Conservation (phyloP, 2,329 filamentous ascomycete genomes). For the Colletotrichum kahawae region DNA sequence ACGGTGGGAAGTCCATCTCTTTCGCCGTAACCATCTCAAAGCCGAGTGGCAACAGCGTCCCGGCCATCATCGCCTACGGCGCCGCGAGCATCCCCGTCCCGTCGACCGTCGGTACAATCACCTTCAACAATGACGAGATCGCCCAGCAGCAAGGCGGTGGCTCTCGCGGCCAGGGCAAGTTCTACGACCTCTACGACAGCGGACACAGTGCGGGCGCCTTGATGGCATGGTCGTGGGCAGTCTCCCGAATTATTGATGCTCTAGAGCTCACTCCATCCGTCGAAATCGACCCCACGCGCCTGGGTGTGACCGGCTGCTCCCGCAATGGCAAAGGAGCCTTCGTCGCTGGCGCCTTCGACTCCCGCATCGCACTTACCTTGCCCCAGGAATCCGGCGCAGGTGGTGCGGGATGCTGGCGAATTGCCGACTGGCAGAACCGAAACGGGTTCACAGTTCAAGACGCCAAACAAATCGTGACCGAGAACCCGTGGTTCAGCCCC, state of each 20-base stretch:
- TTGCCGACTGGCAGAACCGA: conserved; percentile 36
- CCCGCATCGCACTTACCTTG: conserved; percentile 51
- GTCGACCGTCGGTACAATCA: conserved; percentile 49
- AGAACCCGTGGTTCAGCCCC: conserved; percentile 58
- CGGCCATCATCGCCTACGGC: conserved; percentile 54
- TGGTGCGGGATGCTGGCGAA: conserved; percentile 54
- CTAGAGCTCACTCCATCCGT: conserved; percentile 42
- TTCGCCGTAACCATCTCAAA: conserved; percentile 34
- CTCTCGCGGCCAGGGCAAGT: conserved; percentile 52
- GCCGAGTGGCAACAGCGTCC: conserved; percentile 42
- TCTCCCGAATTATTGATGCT: conserved; percentile 53
- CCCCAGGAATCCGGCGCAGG: conserved; percentile 56
- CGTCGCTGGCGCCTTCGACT: conserved; percentile 52
- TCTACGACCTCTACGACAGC: conserved; percentile 54
- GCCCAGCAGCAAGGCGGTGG: conserved; percentile 37
- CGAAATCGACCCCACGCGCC: conserved; percentile 37
- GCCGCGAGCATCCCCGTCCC: conserved; percentile 50
- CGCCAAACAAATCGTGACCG: conserved; percentile 52
- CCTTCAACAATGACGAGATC: conserved; percentile 54
- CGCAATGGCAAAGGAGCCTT: conserved; percentile 57
- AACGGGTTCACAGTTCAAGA: conserved; percentile 54
- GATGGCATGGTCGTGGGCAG: conserved; percentile 56
- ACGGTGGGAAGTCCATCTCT: conserved; percentile 35
- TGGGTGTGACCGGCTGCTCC: conserved; percentile 56
- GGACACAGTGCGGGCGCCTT: conserved; percentile 48